These are phyloP conservation scores for Gossypium trilobum DNA, from an alignment of 441 rosid species.

Conservation along the genomic window DNA sequence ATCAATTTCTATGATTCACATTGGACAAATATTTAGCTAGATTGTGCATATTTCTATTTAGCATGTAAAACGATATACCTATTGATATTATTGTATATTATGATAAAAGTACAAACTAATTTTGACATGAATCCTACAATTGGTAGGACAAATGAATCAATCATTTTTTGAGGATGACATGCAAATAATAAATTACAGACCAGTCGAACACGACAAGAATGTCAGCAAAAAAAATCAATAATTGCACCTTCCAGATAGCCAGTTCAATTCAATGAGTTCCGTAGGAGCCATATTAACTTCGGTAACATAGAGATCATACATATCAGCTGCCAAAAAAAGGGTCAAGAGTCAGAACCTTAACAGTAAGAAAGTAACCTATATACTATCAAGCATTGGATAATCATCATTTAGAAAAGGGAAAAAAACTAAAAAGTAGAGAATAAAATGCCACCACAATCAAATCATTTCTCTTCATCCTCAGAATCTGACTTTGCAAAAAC, in stretches of 20 bases:
- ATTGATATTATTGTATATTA: not conserved
- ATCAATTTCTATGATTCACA: not conserved
- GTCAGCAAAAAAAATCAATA: not conserved
- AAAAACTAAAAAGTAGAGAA: constrained; percentile 1
- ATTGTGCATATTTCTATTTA: not conserved
- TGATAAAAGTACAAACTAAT: not conserved
- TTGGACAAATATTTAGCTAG: not conserved
- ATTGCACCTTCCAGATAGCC: constrained; percentile 6
- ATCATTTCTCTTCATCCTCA: constrained; percentile 64
- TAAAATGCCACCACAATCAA: not conserved
- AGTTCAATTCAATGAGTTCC: not conserved
- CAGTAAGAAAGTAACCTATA: not conserved
- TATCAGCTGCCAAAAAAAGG: constrained; percentile 1
- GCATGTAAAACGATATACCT: not conserved
- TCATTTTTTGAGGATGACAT: not conserved
- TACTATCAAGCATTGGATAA: not conserved
- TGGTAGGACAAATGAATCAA: not conserved
- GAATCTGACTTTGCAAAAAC: constrained; percentile 85
- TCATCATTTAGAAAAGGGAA: not conserved
- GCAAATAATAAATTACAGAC: constrained; percentile 5
- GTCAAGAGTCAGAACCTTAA: not conserved
- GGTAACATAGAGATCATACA: not conserved
- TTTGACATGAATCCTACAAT: not conserved
- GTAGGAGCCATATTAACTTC: not conserved
- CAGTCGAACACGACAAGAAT: not conserved